phyloP scores from a whole-genome alignment of 495 filamentous ascomycete species.

The Penicillium tannophilum region DNA sequence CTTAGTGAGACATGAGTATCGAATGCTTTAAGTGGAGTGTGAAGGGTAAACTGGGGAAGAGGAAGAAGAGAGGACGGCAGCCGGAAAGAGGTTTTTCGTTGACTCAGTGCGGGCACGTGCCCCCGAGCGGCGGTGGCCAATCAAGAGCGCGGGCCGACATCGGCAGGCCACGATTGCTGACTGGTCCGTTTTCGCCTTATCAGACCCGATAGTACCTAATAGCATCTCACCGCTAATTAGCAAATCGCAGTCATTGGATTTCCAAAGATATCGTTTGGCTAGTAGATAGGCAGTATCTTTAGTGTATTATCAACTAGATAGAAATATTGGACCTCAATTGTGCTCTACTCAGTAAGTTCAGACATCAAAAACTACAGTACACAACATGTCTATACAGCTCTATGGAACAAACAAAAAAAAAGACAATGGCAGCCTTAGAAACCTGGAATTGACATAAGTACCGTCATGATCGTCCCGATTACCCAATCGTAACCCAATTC shows the following conservation, averaged over 20 bases:
- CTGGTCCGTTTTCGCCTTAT: not conserved
- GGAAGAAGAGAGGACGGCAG: constrained; percentile 22
- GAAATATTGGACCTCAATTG: not conserved
- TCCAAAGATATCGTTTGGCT: not conserved
- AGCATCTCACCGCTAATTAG: constrained; percentile 3
- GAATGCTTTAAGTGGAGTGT: constrained; percentile 9
- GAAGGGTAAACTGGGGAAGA: constrained; percentile 19
- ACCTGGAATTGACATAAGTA: not conserved
- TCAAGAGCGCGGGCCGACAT: constrained; percentile 24
- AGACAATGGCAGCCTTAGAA: not conserved
- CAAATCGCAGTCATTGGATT: constrained; percentile 1
- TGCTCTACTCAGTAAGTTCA: no score
- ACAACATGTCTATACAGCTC: not conserved
- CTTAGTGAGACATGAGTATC: constrained; percentile 36
- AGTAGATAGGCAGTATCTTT: not conserved
- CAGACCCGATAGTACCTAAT: not conserved
- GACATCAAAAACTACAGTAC: no score
- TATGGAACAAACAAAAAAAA: not conserved
- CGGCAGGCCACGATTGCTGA: constrained; percentile 7
- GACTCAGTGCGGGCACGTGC: constrained; percentile 38
- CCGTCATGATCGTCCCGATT: constrained; percentile 19
- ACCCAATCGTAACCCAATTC: constrained; percentile 12
- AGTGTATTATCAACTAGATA: not conserved
- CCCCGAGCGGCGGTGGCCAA: constrained; percentile 39
- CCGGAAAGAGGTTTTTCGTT: constrained; percentile 29